These are phyloP conservation scores for Wakefieldia striispora DNA, from an alignment of 768 basidiomycete genomes.

Conservation along the genomic window DNA sequence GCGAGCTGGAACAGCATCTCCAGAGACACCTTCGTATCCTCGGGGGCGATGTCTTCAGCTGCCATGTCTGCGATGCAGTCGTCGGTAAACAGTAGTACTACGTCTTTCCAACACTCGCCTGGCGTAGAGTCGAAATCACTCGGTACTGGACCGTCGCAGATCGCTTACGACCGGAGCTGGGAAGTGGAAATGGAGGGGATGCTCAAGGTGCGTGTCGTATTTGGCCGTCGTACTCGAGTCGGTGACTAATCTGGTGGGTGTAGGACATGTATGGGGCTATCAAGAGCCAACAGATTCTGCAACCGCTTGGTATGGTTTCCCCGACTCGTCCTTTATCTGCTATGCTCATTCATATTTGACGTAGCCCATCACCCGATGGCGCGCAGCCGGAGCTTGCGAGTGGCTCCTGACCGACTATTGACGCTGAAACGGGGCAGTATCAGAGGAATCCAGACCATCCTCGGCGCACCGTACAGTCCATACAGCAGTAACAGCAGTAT, in stretches of 20 bases:
- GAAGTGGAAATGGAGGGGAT: conserved; percentile 82
- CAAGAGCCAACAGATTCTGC: conserved; percentile 86
- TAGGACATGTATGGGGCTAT: conserved; percentile 95
- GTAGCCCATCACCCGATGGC: conserved; percentile 40
- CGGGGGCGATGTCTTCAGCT: conserved; percentile 35
- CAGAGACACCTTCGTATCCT: conserved; percentile 51
- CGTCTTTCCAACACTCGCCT: conserved; percentile 58
- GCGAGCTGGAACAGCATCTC: conserved; percentile 83
- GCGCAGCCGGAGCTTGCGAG: conserved; percentile 72
- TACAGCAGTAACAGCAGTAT: conserved; percentile 82
- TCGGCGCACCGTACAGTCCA: conserved; percentile 69
- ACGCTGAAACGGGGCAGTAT: conserved; percentile 91
- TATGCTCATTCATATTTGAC: conserved; percentile 58
- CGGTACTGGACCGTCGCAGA: conserved; percentile 32
- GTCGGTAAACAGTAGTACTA: conserved; percentile 57
- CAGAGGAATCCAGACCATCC: conserved; percentile 79
- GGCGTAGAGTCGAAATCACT: conserved; percentile 38
- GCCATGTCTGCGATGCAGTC: conserved; percentile 35
- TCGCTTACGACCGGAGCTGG: conserved; percentile 68
- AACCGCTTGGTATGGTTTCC: conserved; percentile 58
- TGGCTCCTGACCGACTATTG: conserved; percentile 65
- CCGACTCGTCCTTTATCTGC: conserved; percentile 41
- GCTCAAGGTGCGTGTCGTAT: conserved; percentile 59
- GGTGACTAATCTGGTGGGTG: neutral
- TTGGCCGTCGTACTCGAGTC: neutral